Base-by-base conservation (phyloP, 805 yeast genomes). In the Clavispora santaluciae region DNA sequence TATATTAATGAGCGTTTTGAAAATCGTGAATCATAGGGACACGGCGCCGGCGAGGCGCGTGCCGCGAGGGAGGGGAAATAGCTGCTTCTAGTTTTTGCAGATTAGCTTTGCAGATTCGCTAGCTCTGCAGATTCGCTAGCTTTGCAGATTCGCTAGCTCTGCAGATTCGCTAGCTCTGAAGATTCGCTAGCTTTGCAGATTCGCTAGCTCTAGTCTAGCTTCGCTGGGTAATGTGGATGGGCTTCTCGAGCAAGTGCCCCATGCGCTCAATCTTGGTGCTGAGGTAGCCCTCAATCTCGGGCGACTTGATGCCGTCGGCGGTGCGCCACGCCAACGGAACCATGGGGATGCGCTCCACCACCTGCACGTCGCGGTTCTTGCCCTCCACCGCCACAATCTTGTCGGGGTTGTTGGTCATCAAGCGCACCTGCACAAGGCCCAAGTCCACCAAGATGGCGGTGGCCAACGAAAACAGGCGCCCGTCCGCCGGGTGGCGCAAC, bases 401-500 rank as follows among this genome's bases (percentile, higher is more conserved):
- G 59, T 93, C 98, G 2, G 99, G 99, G 58, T 93, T 93, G 58
- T 93, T 93, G 1, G 99, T 93, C 57, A 93, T 68, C 30, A 93
- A 70, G 51, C 84, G 78, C 46, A 93, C 81, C 40, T 83, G 75
- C 17, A 63, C 60, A 45, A 87, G 74, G 9, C 89, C 93, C 49
- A 93, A 70, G 62, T 93, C 99, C 35, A 83, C 57, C 39, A 93
- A 69, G 28, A 93, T 93, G 2, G 98, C 93, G 8, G 97, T 93
- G 6, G 98, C 99, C 45, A 93, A 69, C 1, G 93, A 81, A 60
- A 91, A 93, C 34, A 90, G 84, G 54, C 99, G 79, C n/a, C 86
- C 95, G 63, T 93, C 99, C 0, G 97, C 98, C 5, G 99, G 99
- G 56, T 93, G 99, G 53, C 96, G 78, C 48, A 93, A 73, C 67